Evolutionary conservation across 371 early-diverging fungal species (phyloP).

Genomic region (Lichtheimia ornata): DNA sequence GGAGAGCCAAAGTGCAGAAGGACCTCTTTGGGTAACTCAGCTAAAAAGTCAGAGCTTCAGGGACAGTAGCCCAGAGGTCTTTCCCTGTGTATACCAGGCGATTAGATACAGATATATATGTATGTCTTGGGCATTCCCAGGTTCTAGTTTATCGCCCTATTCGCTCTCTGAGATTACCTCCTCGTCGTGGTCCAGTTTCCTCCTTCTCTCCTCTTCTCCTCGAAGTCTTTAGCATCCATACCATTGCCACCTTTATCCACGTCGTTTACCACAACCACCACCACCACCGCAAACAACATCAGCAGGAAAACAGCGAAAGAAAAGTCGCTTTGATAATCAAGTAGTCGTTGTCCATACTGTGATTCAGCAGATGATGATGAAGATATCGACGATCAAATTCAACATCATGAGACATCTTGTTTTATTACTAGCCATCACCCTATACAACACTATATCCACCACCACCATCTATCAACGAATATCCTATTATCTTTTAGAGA

Average conservation of each 20-base stretch:
- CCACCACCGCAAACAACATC: conserved; percentile 2
- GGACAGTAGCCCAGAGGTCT: too few species aligned
- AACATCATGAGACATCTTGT: background rate
- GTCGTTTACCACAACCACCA: background rate
- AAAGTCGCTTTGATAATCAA: conserved; percentile 31
- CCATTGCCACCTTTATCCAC: conserved; percentile 20
- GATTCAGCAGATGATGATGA: conserved; percentile 14
- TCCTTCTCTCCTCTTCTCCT: conserved; percentile 25
- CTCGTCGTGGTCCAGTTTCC: conserved; percentile 10
- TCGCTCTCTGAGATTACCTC: conserved; percentile 20
- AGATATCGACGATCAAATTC: background rate
- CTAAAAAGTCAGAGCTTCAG: too few species aligned
- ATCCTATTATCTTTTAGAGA: too few species aligned
- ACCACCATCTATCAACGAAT: background rate
- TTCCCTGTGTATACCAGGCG: too few species aligned
- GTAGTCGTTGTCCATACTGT: conserved; percentile 31
- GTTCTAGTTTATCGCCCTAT: conserved; percentile 29
- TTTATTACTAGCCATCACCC: too few species aligned
- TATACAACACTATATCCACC: background rate
- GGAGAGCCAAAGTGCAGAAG: too few species aligned
- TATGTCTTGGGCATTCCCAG: conserved; percentile 12
- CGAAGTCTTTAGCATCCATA: conserved; percentile 17
- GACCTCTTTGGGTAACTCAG: too few species aligned
- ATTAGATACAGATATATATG: background rate
- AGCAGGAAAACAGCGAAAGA: background rate